Evolutionary conservation across 176 grass and related monocot genomes (phyloP), one percentile per base, ranked within the genome.

Genomic region (Secale cereale): DNA sequence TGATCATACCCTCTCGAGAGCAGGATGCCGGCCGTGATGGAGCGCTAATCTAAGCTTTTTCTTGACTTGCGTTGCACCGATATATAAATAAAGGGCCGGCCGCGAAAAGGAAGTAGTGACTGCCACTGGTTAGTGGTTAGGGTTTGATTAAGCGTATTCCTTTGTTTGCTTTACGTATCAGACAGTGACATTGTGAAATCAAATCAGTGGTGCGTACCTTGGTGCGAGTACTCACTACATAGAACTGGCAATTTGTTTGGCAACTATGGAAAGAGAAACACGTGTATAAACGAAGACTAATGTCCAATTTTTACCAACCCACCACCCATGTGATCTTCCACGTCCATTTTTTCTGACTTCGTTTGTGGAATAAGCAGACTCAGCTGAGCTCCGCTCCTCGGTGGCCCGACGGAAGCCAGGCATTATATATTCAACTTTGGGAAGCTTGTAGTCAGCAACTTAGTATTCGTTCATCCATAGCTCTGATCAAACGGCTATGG

Each of bases 401-500:
- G 52, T 57, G 52, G 19, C 52, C 52, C 5, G 52, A 17, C 14
- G 46, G 46, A 50, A 17, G 46, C 46, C 52, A 6, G 52, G 52
- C 52, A 57, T 22, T 57, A 57, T 22, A 57, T 57, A 57, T 22
- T 57, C 17, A 22, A 57, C 52, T 8, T 57, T 22, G 19, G 52
- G 7, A 57, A 57, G 52, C 19, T 57, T 57, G 7, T 22, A 57
- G 52, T 57, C 48, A 52, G 48, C 19, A 52, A 52, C 48, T 50
- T 56, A 56, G 17, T 20, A 56, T 56, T 56, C 6, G 50, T 56
- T 17, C 50, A 56, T 56, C 50, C 50, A 56, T 56, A 56, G 17
- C 50, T 57, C 52, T 8, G 19, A 22, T 22, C 52, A 57, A 19
- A 22, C 52, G 7, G 2, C 52, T 22, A 94, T 94, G 93, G 93